A percentile compares a stretch with the other conserved stretches of the same genome.
These are phyloP conservation scores for Trebouxia sp. DNA, from an alignment of 139 green algal species.

Conservation along the genomic window DNA sequence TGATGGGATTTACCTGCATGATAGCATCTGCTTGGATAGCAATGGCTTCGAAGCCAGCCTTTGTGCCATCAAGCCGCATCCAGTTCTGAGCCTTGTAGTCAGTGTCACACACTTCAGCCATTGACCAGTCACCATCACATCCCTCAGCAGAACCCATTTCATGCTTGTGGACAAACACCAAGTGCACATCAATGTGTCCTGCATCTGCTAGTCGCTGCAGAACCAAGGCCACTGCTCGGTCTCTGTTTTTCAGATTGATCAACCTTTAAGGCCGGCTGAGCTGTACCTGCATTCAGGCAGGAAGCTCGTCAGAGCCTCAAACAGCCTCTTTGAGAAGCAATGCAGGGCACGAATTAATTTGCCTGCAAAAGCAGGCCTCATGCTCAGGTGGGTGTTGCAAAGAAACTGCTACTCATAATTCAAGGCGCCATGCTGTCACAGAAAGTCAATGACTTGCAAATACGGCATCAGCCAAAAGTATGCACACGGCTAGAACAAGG, in stretches of 20 bases:
- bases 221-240: not conserved
- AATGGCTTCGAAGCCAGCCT: not conserved
- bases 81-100: not conserved
- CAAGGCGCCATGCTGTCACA: too few relatives aligned
- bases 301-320: too few relatives aligned
- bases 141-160: not conserved
- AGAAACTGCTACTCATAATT: too few relatives aligned
- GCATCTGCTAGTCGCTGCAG: not conserved
- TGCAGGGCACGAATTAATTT: too few relatives aligned
- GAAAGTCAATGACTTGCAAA: too few relatives aligned
- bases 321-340: too few relatives aligned
- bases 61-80: not conserved
- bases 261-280: not conserved
- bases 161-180: not conserved
- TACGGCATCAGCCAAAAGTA: too few relatives aligned
- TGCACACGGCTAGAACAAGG: too few relatives aligned
- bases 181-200: not conserved
- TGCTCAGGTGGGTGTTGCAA: too few relatives aligned
- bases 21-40: not conserved
- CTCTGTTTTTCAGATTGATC: not conserved
- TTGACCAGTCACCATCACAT: not conserved
- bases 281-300: slow-evolving; percentile 6
- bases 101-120: not conserved
- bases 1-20: slow-evolving; percentile 2
- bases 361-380: too few relatives aligned